Percentiles rank a stretch among this genome's conserved stretches.
Conservation (phyloP, 345 rosid species). For the Sisymbrium irio region DNA sequence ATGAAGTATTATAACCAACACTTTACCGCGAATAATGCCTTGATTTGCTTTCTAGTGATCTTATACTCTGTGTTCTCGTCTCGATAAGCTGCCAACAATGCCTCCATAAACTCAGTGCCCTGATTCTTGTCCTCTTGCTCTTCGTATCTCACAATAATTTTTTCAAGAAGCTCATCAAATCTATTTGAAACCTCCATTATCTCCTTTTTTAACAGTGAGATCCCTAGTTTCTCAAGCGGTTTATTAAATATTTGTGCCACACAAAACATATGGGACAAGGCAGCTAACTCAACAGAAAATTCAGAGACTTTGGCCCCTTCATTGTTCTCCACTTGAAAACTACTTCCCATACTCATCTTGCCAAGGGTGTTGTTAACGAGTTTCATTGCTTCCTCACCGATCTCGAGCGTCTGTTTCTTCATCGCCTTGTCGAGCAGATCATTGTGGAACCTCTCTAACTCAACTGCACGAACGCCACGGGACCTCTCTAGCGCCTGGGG, state of each 20-base stretch:
- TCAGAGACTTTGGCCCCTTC: neutral
- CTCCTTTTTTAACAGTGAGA: neutral
- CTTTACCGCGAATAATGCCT: neutral
- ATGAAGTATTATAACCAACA: neutral
- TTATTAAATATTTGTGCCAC: neutral
- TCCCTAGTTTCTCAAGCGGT: slow-evolving; percentile 10
- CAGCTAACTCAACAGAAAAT: neutral
- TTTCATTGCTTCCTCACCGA: neutral
- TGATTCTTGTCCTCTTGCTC: neutral
- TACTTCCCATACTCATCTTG: neutral
- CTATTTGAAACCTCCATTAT: neutral
- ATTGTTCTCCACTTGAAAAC: neutral
- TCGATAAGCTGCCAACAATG: slow-evolving; percentile 1
- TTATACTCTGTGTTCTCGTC: neutral
- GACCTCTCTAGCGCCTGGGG: slow-evolving; percentile 1
- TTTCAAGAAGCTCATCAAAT: neutral
- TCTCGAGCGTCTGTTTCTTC: neutral
- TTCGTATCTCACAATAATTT: neutral
- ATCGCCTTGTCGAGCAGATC: neutral
- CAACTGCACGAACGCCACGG: neutral
- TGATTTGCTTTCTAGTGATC: neutral
- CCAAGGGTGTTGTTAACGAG: slow-evolving; percentile 2
- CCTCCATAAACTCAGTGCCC: slow-evolving; percentile 7
- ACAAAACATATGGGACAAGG: neutral
- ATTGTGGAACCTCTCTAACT: neutral